Evolutionary conservation across 352 stramenopile genomes (phyloP).

Genomic region (Lagenidium sp.): DNA sequence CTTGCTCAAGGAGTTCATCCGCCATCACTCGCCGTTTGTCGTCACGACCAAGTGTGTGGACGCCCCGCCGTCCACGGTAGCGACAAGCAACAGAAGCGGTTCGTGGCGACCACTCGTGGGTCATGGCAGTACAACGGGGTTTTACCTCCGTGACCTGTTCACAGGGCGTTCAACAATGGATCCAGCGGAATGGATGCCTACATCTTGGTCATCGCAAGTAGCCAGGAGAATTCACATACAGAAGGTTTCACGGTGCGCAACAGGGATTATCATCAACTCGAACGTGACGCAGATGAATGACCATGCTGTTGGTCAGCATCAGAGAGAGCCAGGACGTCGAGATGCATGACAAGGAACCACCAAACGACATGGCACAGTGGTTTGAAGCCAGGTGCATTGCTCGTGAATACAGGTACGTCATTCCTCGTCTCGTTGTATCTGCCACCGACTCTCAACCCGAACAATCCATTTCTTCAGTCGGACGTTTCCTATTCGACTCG

Average conservation of each 20-base stretch:
- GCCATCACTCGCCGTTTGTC: constrained; percentile 58
- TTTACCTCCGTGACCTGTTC: no score
- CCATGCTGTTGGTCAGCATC: constrained; percentile 1
- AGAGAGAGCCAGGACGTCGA: background rate
- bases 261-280: no score
- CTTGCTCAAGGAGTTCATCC: constrained; percentile 62
- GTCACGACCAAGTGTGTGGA: constrained; percentile 29
- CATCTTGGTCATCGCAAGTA: constrained; percentile 57
- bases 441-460: no score
- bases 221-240: constrained; percentile 53
- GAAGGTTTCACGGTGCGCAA: background rate
- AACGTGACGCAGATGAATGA: no score
- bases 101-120: no score
- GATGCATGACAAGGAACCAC: no score
- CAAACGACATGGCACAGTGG: no score
- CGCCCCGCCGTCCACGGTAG: background rate
- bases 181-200: constrained; percentile 39
- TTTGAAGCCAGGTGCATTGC: constrained; percentile 45
- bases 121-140: background rate
- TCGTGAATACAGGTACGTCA: constrained; percentile 31
- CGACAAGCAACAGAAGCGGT: no score
- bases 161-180: constrained; percentile 28
- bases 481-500: no score
- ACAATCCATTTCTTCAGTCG: background rate
- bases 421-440: no score